Base-by-base conservation (phyloP, 768 basidiomycete species). In the Pholiota molesta region DNA sequence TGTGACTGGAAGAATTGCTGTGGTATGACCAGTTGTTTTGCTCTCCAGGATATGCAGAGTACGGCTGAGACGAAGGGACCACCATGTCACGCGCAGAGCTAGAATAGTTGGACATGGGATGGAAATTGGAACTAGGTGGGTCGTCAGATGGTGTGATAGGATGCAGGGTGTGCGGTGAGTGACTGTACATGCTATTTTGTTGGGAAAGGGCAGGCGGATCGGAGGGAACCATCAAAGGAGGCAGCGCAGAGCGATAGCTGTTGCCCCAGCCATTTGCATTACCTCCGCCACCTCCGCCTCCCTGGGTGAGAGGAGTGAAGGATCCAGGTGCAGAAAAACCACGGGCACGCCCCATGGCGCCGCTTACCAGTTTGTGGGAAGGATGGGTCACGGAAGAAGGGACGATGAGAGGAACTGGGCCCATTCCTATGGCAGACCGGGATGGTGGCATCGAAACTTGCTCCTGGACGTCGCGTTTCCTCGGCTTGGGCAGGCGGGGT, bases 261-360 rank as follows among this genome's bases (percentile, higher is more conserved):
- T 79, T 78, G 64, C 80, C 81, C 90, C 90, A 91, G 62, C 82
- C 83, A 51, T 83, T 70, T 39, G 81, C 77, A 83, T 74, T 60
- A 79, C 78, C 52, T 80, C 78, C 67, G 88, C 45, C 51, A 80
- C 78, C 67, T 88, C 47, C 47, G 47, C n/a, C 47, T 49, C 47
- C 47, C 47, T 49, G 47, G 47, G 90, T 82, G 65, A 91, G 83
- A 52, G 90, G 90, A 1, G 86, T 86, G 74, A 88, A 93, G 0
- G 91, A 87, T 52, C 91, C 90, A 44, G 92, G 92, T 2, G 91
- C 90, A 61, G 92, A 92, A 72, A 93, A 93, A 31, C 91, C 92
- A 54, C 92, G 87, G 35, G 86, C 81, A 61, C 89, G 84, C 68
- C 88, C 86, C 45, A 83, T 64, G 52, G 68, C 63, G 42, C 71